Percentiles rank a stretch among this genome's conserved stretches.
phyloP scores from a whole-genome alignment of 169 alveolate species.

The Eimeria necatrix region DNA sequence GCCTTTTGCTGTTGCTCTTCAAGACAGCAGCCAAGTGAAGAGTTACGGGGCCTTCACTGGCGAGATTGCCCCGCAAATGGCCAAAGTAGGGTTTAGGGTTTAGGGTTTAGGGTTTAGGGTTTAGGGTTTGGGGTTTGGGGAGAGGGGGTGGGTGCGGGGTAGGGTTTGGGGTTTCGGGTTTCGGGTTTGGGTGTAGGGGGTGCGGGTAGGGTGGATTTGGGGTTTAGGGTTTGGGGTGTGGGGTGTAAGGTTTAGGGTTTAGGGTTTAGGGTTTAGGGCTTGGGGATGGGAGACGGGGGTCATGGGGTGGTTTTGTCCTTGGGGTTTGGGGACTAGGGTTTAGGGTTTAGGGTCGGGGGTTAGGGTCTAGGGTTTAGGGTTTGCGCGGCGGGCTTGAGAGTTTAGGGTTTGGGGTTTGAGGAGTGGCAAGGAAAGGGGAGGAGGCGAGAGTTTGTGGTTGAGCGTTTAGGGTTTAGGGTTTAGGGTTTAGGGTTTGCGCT shows the following conservation, averaged over 20 bases:
- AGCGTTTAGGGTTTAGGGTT: neutral
- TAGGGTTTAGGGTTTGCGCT: conserved; percentile 90
- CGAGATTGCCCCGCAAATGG: conserved; percentile 86
- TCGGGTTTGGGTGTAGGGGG: neutral
- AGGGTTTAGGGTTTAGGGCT: no score
- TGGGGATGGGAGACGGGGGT: no score
- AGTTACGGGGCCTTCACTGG: conserved; percentile 98
- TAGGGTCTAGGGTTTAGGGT: no score
- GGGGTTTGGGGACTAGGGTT: no score
- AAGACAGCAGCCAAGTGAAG: conserved; percentile 93
- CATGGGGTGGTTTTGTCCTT: no score
- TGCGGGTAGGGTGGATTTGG: neutral
- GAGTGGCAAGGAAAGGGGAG: neutral
- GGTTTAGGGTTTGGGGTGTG: no score
- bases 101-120: neutral
- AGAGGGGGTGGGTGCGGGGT: no score
- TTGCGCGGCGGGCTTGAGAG: no score
- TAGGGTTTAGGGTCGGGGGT: no score
- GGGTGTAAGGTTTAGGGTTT: no score
- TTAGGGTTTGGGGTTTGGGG: no score
- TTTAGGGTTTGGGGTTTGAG: neutral
- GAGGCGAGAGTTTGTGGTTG: neutral
- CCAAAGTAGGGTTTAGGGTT: neutral
- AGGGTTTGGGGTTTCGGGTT: no score
- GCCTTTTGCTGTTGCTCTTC: conserved; percentile 93